A percentile compares a stretch with the other conserved stretches of the same genome.
Conservation (phyloP, 2,329 filamentous ascomycete species). For the Ascocoryne sarcoides region DNA sequence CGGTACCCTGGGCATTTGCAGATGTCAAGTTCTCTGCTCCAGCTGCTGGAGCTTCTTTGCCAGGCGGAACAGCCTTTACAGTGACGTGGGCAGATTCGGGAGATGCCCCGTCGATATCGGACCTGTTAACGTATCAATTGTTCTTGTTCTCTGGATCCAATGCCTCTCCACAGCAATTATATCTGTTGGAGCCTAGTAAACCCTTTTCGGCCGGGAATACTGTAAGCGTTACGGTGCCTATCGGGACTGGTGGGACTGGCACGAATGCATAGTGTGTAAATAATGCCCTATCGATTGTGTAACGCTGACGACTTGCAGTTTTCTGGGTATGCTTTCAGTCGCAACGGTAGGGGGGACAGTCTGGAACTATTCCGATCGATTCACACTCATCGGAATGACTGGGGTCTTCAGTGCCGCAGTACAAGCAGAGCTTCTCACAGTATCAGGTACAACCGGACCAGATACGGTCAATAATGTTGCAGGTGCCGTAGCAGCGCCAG, state of each 20-base stretch:
- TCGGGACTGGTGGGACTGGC: conserved; percentile 18
- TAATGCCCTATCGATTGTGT: neutral
- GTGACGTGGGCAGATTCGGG: conserved; percentile 50
- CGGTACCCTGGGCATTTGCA: no score
- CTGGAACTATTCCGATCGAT: conserved; percentile 53
- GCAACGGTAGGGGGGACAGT: conserved; percentile 45
- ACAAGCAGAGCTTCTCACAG: conserved; percentile 26
- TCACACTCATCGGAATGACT: conserved; percentile 56
- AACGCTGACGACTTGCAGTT: conserved; percentile 32
- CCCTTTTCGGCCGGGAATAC: conserved; percentile 19
- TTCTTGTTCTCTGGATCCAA: conserved; percentile 54
- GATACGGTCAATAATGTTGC: conserved; percentile 15
- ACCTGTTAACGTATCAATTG: conserved; percentile 46
- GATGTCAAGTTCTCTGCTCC: conserved; percentile 41
- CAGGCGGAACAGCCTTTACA: conserved; percentile 41
- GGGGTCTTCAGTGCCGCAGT: conserved; percentile 43
- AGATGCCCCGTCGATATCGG: conserved; percentile 37
- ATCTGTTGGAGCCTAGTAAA: conserved; percentile 30
- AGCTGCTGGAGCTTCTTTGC: conserved; percentile 39
- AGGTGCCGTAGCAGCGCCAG: conserved; percentile 3
- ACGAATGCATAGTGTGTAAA: conserved; percentile 28
- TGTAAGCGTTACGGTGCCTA: conserved; percentile 21
- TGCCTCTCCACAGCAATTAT: conserved; percentile 36
- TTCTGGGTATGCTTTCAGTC: conserved; percentile 49
- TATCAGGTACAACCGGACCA: conserved; percentile 32